These are phyloP conservation scores for Bathelium albidoporum DNA, from an alignment of 495 filamentous ascomycete genomes.

Conservation along the genomic window DNA sequence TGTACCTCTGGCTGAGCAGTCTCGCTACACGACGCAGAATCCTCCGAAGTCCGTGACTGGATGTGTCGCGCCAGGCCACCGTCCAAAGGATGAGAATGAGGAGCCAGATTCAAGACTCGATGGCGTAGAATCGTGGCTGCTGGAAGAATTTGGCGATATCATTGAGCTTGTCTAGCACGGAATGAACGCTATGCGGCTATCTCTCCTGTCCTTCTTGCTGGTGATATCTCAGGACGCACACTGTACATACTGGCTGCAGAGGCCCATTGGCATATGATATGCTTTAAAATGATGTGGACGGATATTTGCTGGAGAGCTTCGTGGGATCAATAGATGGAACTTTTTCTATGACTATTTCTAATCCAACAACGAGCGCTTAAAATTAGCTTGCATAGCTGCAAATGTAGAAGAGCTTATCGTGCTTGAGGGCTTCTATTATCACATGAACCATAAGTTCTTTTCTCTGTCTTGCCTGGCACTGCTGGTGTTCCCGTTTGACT, in stretches of 20 bases:
- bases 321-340: neutral
- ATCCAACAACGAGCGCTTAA: too few species aligned
- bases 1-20: neutral
- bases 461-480: too few species aligned
- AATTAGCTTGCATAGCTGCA: too few species aligned
- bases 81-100: neutral
- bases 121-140: conserved; percentile 7
- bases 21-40: neutral
- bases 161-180: conserved; percentile 4
- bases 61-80: neutral
- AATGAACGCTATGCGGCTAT: neutral
- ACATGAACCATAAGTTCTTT: too few species aligned
- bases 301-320: neutral
- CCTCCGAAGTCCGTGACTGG: neutral
- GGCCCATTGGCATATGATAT: neutral
- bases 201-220: neutral
- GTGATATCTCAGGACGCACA: neutral
- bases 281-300: neutral
- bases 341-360: too few species aligned
- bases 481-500: too few species aligned
- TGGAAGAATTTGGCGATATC: conserved; percentile 6
- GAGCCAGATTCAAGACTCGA: neutral
- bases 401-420: too few species aligned
- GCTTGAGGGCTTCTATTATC: too few species aligned
- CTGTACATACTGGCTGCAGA: too few species aligned